Base-by-base conservation (phyloP, 208 protist species). In the Leishmania braziliensis region DNA sequence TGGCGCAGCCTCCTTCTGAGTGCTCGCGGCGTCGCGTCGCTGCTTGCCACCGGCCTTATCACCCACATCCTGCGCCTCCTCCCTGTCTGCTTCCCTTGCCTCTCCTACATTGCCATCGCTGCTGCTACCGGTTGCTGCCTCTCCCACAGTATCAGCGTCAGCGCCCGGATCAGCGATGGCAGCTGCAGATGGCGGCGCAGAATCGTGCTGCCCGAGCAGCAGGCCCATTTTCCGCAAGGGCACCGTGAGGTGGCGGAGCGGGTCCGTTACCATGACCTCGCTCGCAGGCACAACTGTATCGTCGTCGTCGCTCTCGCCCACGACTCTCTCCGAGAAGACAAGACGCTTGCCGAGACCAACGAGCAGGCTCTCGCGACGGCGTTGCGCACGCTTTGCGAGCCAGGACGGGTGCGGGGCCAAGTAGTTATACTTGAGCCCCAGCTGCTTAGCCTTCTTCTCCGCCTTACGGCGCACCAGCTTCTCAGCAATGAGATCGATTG, bases 401-500 rank as follows among this genome's bases (percentile, higher is more conserved):
- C 95, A 97, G n/a, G 93, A 96, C 29, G 95, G 90, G 84, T 97
- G 95, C 33, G 93, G 93, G 56, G 87, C 70, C 14, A 95, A 82
- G 79, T 96, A 97, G 81, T 97, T 97, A 87, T 97, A 97, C 63
- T 86, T 82, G 26, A 97, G 84, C 26, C 90, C 90, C 16, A 95
- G 80, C 71, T 91, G 95, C 71, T 92, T 96, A 16, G 78, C 95
- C 79, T 92, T 92, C 83, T 97, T 97, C 56, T 90, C 85, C 5
- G 95, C 95, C 77, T 97, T 97, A 53, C 88, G 75, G 26, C 81
- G 76, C 26, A 97, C 92, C 23, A 97, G 90, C 70, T 93, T 94
- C 74, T 97, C 92, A 8, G 93, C 83, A 78, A 97, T 95, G 71
- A 96, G 75, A 79, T 97, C 95, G 81, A 97, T 91, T 3, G 95